These are phyloP conservation scores for Cicer pinnatifidum DNA, from an alignment of 306 rosid genomes.

Conservation along the genomic window DNA sequence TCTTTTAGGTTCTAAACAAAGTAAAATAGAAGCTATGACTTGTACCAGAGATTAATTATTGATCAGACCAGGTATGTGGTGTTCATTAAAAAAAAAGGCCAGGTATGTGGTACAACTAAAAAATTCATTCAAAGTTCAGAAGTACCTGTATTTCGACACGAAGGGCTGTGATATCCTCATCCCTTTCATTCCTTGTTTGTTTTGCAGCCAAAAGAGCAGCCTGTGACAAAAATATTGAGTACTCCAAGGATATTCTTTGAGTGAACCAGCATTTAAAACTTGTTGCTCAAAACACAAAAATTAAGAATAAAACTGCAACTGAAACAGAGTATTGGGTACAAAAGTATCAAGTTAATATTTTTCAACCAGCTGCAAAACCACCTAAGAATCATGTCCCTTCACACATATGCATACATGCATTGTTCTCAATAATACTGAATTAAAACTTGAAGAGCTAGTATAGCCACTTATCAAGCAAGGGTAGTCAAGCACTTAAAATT, in stretches of 20 bases:
- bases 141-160: constrained; percentile 83
- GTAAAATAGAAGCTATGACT: constrained; percentile 39
- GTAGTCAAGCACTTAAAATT: constrained; percentile 36
- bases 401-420: constrained; percentile 26
- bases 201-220: constrained; percentile 94
- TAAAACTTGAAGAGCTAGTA: constrained; percentile 17
- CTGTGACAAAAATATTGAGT: constrained; percentile 56
- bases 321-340: constrained; percentile 33
- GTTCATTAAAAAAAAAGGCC: not conserved
- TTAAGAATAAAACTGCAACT: constrained; percentile 28
- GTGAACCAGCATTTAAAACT: constrained; percentile 28
- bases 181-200: constrained; percentile 77
- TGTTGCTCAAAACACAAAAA: constrained; percentile 40
- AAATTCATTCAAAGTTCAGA: not conserved
- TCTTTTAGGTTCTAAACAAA: constrained; percentile 75
- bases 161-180: constrained; percentile 76
- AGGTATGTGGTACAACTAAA: constrained; percentile 29
- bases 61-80: constrained; percentile 35
- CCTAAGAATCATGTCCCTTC: constrained; percentile 4
- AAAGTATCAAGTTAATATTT: constrained; percentile 15
- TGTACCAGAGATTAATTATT: constrained; percentile 26
- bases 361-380: constrained; percentile 21
- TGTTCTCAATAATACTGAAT: constrained; percentile 21
- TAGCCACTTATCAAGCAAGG: constrained; percentile 38
- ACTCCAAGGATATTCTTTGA: constrained; percentile 45